Conservation (phyloP, 2,329 filamentous ascomycete species). For the Aphanoascus verrucosus region DNA sequence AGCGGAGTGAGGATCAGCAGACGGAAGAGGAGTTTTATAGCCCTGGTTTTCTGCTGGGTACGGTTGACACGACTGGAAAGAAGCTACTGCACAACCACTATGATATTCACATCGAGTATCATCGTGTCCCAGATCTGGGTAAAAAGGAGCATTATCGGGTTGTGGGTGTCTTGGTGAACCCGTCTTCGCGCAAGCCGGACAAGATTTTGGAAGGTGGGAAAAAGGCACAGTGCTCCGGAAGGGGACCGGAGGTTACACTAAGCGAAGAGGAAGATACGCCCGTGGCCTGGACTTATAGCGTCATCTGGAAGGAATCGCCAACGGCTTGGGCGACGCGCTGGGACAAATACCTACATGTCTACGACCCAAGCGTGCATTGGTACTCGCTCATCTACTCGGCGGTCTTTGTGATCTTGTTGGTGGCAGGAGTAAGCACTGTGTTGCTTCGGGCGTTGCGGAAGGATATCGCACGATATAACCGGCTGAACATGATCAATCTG, state of each 20-base stretch:
- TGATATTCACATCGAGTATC: slow-evolving; percentile 87
- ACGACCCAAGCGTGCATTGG: slow-evolving; percentile 97
- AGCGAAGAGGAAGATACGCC: slow-evolving; percentile 51
- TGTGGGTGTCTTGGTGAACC: slow-evolving; percentile 82
- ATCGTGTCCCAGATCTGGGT: slow-evolving; percentile 54
- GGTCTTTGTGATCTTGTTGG: slow-evolving; percentile 84
- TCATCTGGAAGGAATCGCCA: slow-evolving; percentile 72
- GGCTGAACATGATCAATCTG: slow-evolving; percentile 66
- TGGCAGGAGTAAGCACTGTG: slow-evolving; percentile 86
- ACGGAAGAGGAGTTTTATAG: slow-evolving; percentile 76
- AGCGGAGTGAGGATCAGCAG: slow-evolving; percentile 64
- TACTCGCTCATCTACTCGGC: slow-evolving; percentile 95
- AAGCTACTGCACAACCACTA: slow-evolving; percentile 84
- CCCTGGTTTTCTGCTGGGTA: slow-evolving; percentile 76
- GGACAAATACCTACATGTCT: slow-evolving; percentile 98
- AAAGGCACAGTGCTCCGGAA: slow-evolving; percentile 52
- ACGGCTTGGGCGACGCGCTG: slow-evolving; percentile 94
- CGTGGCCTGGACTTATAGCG: slow-evolving; percentile 83
- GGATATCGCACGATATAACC: slow-evolving; percentile 94
- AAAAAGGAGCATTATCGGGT: slow-evolving; percentile 61
- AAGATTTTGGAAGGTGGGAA: slow-evolving; percentile 37
- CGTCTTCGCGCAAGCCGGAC: slow-evolving; percentile 56
- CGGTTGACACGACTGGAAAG: slow-evolving; percentile 42
- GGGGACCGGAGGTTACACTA: slow-evolving; percentile 51
- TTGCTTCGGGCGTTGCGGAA: slow-evolving; percentile 78